A percentile compares a stretch with the other conserved stretches of the same genome.
Evolutionary conservation across 1,139 yeast species (phyloP).

Genomic region (Eremothecium sinecaudum): DNA sequence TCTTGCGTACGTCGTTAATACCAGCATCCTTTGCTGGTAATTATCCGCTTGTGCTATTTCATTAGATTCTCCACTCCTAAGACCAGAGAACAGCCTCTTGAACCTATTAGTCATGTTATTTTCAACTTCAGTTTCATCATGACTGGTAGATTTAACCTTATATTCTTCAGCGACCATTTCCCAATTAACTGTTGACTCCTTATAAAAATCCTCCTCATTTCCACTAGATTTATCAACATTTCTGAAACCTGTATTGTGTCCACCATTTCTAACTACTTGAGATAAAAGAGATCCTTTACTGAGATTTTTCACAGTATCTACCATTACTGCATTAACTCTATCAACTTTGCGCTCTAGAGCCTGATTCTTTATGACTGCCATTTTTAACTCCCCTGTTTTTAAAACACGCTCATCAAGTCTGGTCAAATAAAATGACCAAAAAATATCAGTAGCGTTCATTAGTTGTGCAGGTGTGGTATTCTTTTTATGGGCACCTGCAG

Average conservation of each 20-base stretch:
- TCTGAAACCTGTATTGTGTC: conserved; percentile 36
- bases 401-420: conserved; percentile 64
- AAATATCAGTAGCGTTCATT: conserved; percentile 52
- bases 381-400: conserved; percentile 46
- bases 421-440: conserved; percentile 54
- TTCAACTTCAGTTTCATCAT: conserved; percentile 7
- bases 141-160: conserved; percentile 10
- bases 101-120: conserved; percentile 21
- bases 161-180: conserved; percentile 15
- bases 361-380: conserved; percentile 36
- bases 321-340: conserved; percentile 46
- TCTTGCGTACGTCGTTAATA: conserved; percentile 28
- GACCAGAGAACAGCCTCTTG: conserved; percentile 23
- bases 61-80: conserved; percentile 9
- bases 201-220: conserved; percentile 19
- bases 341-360: conserved; percentile 38
- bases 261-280: conserved; percentile 53
- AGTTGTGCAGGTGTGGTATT: conserved; percentile 36
- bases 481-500: neutral
- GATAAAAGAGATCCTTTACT: conserved; percentile 27
- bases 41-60: conserved; percentile 16
- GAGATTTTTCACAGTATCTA: conserved; percentile 45
- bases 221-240: conserved; percentile 22
- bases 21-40: conserved; percentile 20
- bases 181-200: conserved; percentile 11